These are phyloP conservation scores for Podaxis pistillaris DNA, from an alignment of 768 basidiomycete species.

Conservation along the genomic window DNA sequence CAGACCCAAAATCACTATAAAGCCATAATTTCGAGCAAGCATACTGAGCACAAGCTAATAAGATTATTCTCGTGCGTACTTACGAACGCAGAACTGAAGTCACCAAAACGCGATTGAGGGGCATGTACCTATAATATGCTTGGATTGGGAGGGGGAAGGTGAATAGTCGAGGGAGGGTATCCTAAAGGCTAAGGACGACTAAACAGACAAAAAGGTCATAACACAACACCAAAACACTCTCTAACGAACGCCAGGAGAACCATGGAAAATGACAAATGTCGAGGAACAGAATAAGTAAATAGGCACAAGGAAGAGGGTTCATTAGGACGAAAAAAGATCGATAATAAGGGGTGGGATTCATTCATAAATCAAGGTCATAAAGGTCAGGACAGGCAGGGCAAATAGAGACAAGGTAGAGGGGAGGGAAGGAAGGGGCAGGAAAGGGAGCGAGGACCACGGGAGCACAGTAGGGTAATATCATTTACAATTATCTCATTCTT, in stretches of 20 bases:
- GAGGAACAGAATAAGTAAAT: conserved; percentile 20
- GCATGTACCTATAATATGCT: conserved; percentile 12
- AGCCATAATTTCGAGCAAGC: background rate
- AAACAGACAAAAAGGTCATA: conserved; percentile 12
- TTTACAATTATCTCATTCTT: conserved; percentile 1
- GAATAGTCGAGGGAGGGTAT: conserved; percentile 18
- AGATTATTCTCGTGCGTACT: background rate
- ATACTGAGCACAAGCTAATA: conserved; percentile 1
- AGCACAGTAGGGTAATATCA: background rate
- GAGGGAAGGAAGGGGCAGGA: background rate
- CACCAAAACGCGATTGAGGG: background rate
- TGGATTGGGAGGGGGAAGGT: background rate
- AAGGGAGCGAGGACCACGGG: background rate
- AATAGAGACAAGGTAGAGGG: background rate
- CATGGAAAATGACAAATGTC: conserved; percentile 13
- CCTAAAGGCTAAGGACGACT: conserved; percentile 16
- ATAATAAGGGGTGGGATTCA: conserved; percentile 17
- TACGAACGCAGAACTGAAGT: background rate
- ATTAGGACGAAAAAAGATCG: conserved; percentile 7
- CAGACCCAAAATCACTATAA: background rate
- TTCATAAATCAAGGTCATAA: conserved; percentile 15
- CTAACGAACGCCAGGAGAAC: background rate
- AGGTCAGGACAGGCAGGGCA: conserved; percentile 4
- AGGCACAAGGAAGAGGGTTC: background rate
- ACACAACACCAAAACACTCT: conserved; percentile 10